A percentile compares a stretch with the other conserved stretches of the same genome.
phyloP scores from a whole-genome alignment of 2,329 filamentous ascomycete genomes.

The Aspergillus proliferans region DNA sequence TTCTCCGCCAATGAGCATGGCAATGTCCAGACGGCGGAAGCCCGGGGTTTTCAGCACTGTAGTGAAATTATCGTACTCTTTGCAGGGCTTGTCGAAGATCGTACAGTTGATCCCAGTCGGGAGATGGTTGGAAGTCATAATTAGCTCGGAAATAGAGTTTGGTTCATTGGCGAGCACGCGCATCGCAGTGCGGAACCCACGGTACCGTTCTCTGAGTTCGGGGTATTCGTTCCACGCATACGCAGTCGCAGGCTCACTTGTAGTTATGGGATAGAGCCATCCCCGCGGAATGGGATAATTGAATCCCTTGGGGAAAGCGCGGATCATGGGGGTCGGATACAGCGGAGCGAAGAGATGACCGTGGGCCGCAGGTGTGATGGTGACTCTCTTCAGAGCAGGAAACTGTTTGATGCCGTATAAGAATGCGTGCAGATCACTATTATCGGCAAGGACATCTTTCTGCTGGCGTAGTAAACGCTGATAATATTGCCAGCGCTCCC shows the following conservation, averaged over 20 bases:
- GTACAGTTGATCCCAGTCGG: slow-evolving; percentile 25
- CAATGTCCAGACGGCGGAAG: slow-evolving; percentile 24
- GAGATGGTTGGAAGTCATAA: slow-evolving; percentile 26
- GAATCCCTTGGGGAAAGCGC: slow-evolving; percentile 35
- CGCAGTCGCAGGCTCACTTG: background rate
- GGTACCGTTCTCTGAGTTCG: slow-evolving; percentile 18
- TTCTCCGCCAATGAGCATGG: slow-evolving; percentile 11
- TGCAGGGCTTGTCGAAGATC: slow-evolving; percentile 22
- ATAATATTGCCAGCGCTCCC: slow-evolving; percentile 25
- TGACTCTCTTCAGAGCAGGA: slow-evolving; percentile 31
- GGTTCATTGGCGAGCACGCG: slow-evolving; percentile 18
- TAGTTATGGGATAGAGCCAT: slow-evolving; percentile 16
- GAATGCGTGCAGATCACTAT: slow-evolving; percentile 27
- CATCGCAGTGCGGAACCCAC: slow-evolving; percentile 26
- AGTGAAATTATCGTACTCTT: slow-evolving; percentile 20
- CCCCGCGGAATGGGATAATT: slow-evolving; percentile 34
- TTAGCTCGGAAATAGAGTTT: slow-evolving; percentile 28
- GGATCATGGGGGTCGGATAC: slow-evolving; percentile 41
- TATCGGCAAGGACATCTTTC: slow-evolving; percentile 19
- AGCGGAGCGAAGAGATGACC: slow-evolving; percentile 28
- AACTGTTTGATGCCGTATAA: slow-evolving; percentile 30
- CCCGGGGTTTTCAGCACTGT: slow-evolving; percentile 17
- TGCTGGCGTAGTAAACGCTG: slow-evolving; percentile 29
- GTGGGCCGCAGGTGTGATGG: slow-evolving; percentile 37
- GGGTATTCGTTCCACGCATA: slow-evolving; percentile 3